Evolutionary conservation across 1,284 basidiomycete species (phyloP).

Genomic region (Trametes sp.): DNA sequence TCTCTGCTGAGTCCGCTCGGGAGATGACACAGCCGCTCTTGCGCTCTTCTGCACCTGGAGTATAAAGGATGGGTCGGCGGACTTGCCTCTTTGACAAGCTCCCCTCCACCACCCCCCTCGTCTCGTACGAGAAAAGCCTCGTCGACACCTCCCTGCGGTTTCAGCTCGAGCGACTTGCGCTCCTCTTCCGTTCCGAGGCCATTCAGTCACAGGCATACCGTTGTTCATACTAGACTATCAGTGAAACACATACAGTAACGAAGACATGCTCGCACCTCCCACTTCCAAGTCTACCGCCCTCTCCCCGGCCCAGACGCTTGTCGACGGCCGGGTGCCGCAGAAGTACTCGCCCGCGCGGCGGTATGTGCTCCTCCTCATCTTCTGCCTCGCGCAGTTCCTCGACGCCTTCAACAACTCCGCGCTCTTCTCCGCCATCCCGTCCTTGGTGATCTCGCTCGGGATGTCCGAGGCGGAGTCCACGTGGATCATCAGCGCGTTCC

Average conservation of each 20-base stretch:
- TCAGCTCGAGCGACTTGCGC: not conserved
- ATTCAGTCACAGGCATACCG: not conserved
- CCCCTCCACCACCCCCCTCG: not conserved
- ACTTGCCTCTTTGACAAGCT: not conserved
- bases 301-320: slow-evolving; percentile 37
- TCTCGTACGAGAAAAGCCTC: not conserved
- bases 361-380: slow-evolving; percentile 48
- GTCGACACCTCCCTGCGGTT: not conserved
- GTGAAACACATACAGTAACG: not conserved
- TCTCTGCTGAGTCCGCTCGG: slow-evolving; percentile 3
- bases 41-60: not conserved
- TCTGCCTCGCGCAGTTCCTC: slow-evolving; percentile 56
- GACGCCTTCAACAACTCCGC: slow-evolving; percentile 58
- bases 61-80: slow-evolving; percentile 5
- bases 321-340: slow-evolving; percentile 37
- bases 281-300: slow-evolving; percentile 28
- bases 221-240: not conserved
- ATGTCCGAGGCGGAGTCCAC: slow-evolving; percentile 42
- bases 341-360: slow-evolving; percentile 39
- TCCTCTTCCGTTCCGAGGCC: not conserved
- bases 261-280: slow-evolving; percentile 32
- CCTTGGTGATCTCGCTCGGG: slow-evolving; percentile 37
- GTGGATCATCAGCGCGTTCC: slow-evolving; percentile 45
- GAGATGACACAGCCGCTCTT: slow-evolving; percentile 9
- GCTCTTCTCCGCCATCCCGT: slow-evolving; percentile 53